Evolutionary conservation across 129 eudicot genomes (phyloP).

Genomic region (Helichrysum umbraculigerum): DNA sequence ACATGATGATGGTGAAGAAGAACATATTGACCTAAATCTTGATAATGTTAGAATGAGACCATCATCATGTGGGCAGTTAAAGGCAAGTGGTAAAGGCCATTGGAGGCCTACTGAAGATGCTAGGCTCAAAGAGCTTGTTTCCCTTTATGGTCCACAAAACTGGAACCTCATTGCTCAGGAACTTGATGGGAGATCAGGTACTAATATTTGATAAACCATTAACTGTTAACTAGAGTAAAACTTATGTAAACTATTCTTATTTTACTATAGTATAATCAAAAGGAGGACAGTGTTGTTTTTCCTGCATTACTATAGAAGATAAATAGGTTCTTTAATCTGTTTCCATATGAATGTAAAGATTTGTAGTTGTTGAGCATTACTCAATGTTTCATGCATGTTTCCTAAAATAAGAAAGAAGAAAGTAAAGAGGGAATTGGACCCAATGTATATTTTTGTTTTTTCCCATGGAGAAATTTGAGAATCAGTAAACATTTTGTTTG

Average conservation of each 20-base stretch:
- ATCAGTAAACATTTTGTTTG: background rate
- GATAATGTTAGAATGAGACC: slow-evolving; percentile 4
- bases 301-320: background rate
- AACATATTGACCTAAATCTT: slow-evolving; percentile 8
- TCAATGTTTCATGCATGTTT: slow-evolving; percentile 11
- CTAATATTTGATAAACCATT: background rate
- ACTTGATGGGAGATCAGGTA: slow-evolving; percentile 63
- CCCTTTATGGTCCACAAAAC: slow-evolving; percentile 57
- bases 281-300: background rate
- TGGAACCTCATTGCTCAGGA: slow-evolving; percentile 64
- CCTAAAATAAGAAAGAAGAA: slow-evolving; percentile 10
- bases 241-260: no score
- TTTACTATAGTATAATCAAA: no score
- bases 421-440: slow-evolving; percentile 29
- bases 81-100: slow-evolving; percentile 54
- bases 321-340: background rate
- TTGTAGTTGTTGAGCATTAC: slow-evolving; percentile 1
- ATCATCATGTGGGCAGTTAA: slow-evolving; percentile 17
- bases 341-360: background rate
- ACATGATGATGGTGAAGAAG: slow-evolving; percentile 19
- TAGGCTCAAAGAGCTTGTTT: slow-evolving; percentile 52
- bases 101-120: slow-evolving; percentile 75
- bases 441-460: background rate
- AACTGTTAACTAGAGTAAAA: no score
- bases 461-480: background rate